Evolutionary conservation across 805 yeast species (phyloP).

Genomic region (Kuraishia ogatae): DNA sequence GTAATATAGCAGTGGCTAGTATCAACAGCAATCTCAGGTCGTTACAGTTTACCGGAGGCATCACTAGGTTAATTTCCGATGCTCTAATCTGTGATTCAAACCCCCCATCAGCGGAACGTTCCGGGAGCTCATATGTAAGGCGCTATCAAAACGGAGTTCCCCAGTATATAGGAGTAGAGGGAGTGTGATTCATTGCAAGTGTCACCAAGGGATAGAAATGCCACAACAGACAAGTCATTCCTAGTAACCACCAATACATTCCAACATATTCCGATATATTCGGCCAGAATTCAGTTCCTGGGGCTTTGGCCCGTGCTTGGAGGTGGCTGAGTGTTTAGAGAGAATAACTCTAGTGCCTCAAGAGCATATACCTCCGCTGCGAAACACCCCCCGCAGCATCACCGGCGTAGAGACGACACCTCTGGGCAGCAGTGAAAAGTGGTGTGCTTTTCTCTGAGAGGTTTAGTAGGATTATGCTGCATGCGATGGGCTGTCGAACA

Average conservation of each 20-base stretch:
- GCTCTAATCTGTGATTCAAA: neutral
- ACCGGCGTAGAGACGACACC: neutral
- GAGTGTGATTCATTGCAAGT: too few species aligned
- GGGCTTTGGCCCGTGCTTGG: too few species aligned
- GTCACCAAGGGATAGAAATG: neutral
- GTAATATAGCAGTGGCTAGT: too few species aligned
- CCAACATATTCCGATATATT: too few species aligned
- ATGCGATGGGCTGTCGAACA: neutral
- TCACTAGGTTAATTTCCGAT: too few species aligned
- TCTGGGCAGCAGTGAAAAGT: neutral
- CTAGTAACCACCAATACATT: neutral
- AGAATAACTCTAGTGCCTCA: too few species aligned
- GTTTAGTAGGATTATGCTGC: neutral
- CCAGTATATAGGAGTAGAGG: too few species aligned
- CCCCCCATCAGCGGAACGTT: neutral
- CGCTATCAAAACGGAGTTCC: neutral
- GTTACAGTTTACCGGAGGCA: too few species aligned
- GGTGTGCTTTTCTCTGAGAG: neutral
- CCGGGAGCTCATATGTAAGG: neutral
- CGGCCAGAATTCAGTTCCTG: too few species aligned
- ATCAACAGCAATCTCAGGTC: too few species aligned
- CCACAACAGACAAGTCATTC: neutral
- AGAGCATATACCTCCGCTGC: too few species aligned
- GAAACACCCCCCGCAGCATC: neutral
- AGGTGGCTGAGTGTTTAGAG: too few species aligned